Evolutionary conservation across 2,329 filamentous ascomycete genomes (phyloP), one percentile per base, ranked within the genome.

Genomic region (Diplocarpon mali): DNA sequence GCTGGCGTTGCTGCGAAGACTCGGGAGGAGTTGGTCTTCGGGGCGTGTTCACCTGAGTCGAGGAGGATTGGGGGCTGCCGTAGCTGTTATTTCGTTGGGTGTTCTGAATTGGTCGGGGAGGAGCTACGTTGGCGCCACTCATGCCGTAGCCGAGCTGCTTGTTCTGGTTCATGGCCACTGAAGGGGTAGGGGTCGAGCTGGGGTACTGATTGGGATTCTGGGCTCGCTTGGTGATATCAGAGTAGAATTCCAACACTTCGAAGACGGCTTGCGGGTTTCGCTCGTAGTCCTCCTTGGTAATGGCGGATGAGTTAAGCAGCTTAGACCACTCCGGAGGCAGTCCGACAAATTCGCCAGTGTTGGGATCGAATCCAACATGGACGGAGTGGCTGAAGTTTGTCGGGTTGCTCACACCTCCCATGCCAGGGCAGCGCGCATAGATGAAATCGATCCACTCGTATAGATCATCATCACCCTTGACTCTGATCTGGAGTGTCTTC

Each of bases 391-490:
- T 88, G 69, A 98, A 98, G 69, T 96, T 95, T 53, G 92, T 96
- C 5, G 92, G 92, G 65, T 96, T 95, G 67, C 90, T 95, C 45
- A 98, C 92, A 56, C 92, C 92, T 50, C 92, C 89, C 87, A 96
- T 95, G 51, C 87, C 90, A 14, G 92, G 92, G 64, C 90, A 96
- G 53, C 90, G 83, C 57, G 90, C 88, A 63, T 96, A 96, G 54
- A 98, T 93, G 63, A 89, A 86, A 65, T 98, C 92, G 59, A 96
- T 95, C 92, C 92, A 98, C 59, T 94, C 88, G 65, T 98, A 98
- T 43, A 98, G 79, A 56, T 98, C 92, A 60, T 95, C 90, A 60
- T 98, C 92, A 45, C 81, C 84, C 67, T 95, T 94, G 57, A 96
- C 88, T 62, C 85, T 87, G 64, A 95, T 92, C 52, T 92, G 88